A percentile compares a stretch with the other conserved stretches of the same genome.
Evolutionary conservation across 2,329 filamentous ascomycete species (phyloP).

Genomic region (Penicillium sp.): DNA sequence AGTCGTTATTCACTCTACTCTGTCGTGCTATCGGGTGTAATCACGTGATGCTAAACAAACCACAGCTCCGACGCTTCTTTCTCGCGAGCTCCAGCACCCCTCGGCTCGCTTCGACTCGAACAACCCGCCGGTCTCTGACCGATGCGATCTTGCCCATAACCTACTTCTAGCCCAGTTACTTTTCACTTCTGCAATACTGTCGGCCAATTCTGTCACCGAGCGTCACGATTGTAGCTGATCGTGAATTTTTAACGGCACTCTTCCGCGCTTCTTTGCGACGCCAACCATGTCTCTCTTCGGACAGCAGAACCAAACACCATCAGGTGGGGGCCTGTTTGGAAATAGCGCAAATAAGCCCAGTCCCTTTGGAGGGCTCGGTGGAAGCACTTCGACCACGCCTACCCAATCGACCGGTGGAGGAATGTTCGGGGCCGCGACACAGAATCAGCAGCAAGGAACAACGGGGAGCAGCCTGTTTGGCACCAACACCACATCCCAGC

Average conservation of each 20-base stretch:
- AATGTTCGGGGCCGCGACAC: slow-evolving; percentile 31
- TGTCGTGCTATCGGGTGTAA: not conserved
- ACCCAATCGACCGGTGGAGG: slow-evolving; percentile 30
- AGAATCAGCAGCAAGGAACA: slow-evolving; percentile 24
- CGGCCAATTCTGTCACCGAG: slow-evolving; percentile 4
- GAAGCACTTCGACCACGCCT: slow-evolving; percentile 20
- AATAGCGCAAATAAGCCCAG: slow-evolving; percentile 34
- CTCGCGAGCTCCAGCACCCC: slow-evolving; percentile 21
- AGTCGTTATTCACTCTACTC: not conserved
- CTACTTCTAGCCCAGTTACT: too few relatives aligned
- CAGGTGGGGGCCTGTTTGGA: slow-evolving; percentile 31
- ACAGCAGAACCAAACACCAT: slow-evolving; percentile 19
- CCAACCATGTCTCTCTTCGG: slow-evolving; percentile 42
- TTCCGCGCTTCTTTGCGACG: slow-evolving; percentile 10
- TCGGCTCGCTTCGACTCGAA: slow-evolving; percentile 14
- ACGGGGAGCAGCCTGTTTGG: slow-evolving; percentile 2
- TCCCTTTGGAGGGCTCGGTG: slow-evolving; percentile 37
- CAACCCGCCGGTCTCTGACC: slow-evolving; percentile 5
- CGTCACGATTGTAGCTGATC: slow-evolving; percentile 3
- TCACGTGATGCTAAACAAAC: slow-evolving; percentile 26
- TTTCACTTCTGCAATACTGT: too few relatives aligned
- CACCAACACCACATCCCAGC: not conserved
- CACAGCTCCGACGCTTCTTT: slow-evolving; percentile 23
- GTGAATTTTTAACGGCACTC: slow-evolving; percentile 17
- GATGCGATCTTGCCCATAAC: slow-evolving; percentile 14